Base-by-base conservation (phyloP, 192 early-diverging fungal genomes). In the Coemansia sp. region DNA sequence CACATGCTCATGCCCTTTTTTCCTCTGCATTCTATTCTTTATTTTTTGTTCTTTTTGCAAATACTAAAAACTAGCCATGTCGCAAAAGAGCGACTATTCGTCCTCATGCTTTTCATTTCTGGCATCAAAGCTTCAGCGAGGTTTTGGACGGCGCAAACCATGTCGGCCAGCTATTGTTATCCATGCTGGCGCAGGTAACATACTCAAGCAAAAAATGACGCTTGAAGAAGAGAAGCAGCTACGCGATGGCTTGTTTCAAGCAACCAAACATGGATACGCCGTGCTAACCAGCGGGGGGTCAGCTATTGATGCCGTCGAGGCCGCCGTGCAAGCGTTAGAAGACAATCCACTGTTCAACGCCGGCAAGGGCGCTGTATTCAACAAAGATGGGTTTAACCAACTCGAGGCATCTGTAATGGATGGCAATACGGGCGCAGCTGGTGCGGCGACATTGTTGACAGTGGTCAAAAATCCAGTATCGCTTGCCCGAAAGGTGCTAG, bases 281-380 rank as follows among this genome's bases (percentile, higher is more conserved):
- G 62, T 64, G 15, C 20, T 65, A 42, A 6, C n/a, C 10, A 52
- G 44, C 0, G 62, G 62, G 15, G 62, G 57, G 5, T 43, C 53
- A 31, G 46, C 74, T 35, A 8, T 66, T n/a, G 47, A 74, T 66
- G 53, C 75, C 28, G 60, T 73, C 49, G 62, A 81, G 38, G 50
- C 64, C 52, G 50, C 68, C 26, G 76, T 78, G 54, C 36, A 72
- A 29, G 17, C 67, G 4, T 41, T 70, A 30, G 51, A 76, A 55
- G 57, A 81, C 42, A 53, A 64, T 29, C 64, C 69, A 11, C 15
- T 65, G 22, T 64, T 66, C 26, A 72, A 64, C n/a, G 69, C 69
- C 1, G 59, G 64, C 14, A 62, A 64, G 36, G 64, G 62, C 1
- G 58, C 69, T 1, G 62, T 66, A n/a, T 66, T 64, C 29, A 65